A percentile compares a stretch with the other conserved stretches of the same genome.
These are phyloP conservation scores for Penicillium lagena DNA, from an alignment of 495 filamentous ascomycete species.

Conservation along the genomic window DNA sequence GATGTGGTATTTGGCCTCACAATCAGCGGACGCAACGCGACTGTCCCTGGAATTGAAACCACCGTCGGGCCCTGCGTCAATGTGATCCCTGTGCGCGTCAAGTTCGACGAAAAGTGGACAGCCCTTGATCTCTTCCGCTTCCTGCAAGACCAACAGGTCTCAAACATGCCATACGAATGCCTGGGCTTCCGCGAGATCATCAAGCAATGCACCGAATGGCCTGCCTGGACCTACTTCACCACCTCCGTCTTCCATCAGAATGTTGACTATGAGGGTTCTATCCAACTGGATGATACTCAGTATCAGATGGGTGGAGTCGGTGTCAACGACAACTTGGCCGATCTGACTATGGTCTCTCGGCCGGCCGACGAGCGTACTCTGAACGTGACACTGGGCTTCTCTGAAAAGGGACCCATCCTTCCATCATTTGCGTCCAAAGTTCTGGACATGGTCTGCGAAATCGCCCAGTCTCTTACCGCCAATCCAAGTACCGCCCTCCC, in stretches of 20 bases:
- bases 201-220: constrained; percentile 53
- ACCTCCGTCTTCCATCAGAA: constrained; percentile 46
- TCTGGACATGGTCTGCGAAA: constrained; percentile 45
- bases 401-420: constrained; percentile 36
- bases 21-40: constrained; percentile 51
- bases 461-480: constrained; percentile 34
- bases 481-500: constrained; percentile 38
- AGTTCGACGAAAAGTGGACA: constrained; percentile 41
- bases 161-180: constrained; percentile 52
- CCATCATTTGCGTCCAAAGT: constrained; percentile 33
- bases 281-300: constrained; percentile 38
- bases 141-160: constrained; percentile 53
- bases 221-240: constrained; percentile 42
- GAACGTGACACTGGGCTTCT: constrained; percentile 39
- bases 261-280: constrained; percentile 31
- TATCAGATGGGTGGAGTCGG: constrained; percentile 45
- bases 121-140: constrained; percentile 45
- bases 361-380: constrained; percentile 33
- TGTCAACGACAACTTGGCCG: constrained; percentile 44
- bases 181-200: constrained; percentile 56
- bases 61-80: constrained; percentile 56
- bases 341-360: constrained; percentile 44
- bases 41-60: constrained; percentile 45
- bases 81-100: constrained; percentile 51
- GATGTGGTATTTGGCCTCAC: constrained; percentile 52